phyloP scores from a whole-genome alignment of 1,284 basidiomycete genomes.

The Quambalaria eucalypti region DNA sequence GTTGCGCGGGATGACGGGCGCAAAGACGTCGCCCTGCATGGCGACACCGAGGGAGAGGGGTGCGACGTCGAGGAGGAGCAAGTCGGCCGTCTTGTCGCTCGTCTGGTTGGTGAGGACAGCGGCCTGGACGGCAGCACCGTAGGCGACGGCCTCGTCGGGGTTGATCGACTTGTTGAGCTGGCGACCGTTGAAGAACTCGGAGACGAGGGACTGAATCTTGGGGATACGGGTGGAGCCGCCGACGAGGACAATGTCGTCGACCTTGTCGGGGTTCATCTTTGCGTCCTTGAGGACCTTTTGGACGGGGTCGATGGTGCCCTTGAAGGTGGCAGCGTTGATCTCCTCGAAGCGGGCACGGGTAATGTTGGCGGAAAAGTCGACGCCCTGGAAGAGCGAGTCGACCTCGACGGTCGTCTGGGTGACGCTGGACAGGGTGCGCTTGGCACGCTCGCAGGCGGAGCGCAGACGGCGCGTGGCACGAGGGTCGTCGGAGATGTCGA shows the following conservation, averaged over 20 bases:
- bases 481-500: constrained; percentile 89
- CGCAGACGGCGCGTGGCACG: constrained; percentile 90
- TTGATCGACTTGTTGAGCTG: constrained; percentile 87
- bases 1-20: constrained; percentile 46
- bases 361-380: constrained; percentile 48
- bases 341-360: constrained; percentile 94
- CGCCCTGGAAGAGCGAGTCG: constrained; percentile 88
- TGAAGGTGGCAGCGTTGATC: constrained; percentile 89
- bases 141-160: constrained; percentile 52
- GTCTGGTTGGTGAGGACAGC: constrained; percentile 47
- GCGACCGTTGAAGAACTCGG: constrained; percentile 93
- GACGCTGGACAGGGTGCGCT: constrained; percentile 94
- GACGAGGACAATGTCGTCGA: constrained; percentile 97
- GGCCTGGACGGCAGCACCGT: constrained; percentile 47
- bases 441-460: constrained; percentile 96
- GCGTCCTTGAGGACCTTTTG: constrained; percentile 98
- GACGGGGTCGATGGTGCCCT: constrained; percentile 93
- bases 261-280: constrained; percentile 93
- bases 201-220: constrained; percentile 95
- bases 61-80: constrained; percentile 46
- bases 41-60: constrained; percentile 48
- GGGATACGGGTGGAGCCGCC: constrained; percentile 99
- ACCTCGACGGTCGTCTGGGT: constrained; percentile 98
- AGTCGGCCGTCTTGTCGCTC: constrained; percentile 47
- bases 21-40: constrained; percentile 47